Evolutionary conservation across 2,329 filamentous ascomycete genomes (phyloP).

Genomic region (Microdochium bolleyi): DNA sequence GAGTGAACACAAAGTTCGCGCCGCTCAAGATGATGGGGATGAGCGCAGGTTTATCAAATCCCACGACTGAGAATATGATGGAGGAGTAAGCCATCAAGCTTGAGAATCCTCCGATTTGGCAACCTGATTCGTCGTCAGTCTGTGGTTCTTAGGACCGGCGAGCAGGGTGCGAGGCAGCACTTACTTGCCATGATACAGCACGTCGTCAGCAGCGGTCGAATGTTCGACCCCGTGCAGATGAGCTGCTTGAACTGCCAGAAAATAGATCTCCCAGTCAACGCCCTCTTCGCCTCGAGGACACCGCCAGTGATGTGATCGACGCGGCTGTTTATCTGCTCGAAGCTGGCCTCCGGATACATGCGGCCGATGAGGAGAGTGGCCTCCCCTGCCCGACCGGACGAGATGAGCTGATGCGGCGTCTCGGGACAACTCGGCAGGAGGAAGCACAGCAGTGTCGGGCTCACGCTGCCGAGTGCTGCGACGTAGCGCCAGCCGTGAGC

Average conservation of each 20-base stretch:
- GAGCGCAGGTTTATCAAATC: neutral
- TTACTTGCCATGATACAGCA: neutral
- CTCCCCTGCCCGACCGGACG: constrained; percentile 21
- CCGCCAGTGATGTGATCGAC: constrained; percentile 20
- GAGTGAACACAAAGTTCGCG: neutral
- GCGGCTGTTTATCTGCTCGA: constrained; percentile 27
- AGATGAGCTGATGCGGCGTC: constrained; percentile 28
- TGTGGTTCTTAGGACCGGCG: neutral
- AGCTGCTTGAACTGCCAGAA: neutral
- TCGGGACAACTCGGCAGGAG: constrained; percentile 31
- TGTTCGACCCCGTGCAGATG: neutral
- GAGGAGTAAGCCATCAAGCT: neutral
- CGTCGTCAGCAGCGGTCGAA: neutral
- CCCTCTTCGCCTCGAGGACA: constrained; percentile 3
- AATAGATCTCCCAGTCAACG: neutral
- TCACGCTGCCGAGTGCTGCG: constrained; percentile 29
- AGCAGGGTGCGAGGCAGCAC: neutral
- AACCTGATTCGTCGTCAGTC: neutral
- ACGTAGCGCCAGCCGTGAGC: constrained; percentile 30
- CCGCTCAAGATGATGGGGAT: neutral
- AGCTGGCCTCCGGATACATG: constrained; percentile 24
- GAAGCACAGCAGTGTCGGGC: constrained; percentile 25
- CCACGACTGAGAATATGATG: neutral
- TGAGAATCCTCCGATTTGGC: neutral
- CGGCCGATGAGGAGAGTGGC: constrained; percentile 19